These are phyloP conservation scores for Trichoderma guizhouense DNA, from an alignment of 2,329 filamentous ascomycete genomes.

Conservation along the genomic window DNA sequence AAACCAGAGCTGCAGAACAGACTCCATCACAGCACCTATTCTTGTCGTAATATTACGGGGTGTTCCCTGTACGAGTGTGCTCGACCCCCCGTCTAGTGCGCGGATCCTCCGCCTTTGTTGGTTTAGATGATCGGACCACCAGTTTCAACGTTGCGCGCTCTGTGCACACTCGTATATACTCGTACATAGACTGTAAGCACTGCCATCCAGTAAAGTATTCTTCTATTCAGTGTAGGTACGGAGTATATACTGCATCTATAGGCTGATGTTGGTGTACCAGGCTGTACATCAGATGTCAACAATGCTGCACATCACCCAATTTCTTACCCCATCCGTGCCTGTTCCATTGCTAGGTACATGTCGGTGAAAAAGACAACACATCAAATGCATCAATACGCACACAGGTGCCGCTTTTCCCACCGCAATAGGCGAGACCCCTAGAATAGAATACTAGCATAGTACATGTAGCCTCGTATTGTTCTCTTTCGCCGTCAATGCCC, in stretches of 20 bases:
- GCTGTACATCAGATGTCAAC: not conserved
- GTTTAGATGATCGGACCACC: not conserved
- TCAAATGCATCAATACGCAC: not conserved
- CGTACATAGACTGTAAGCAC: no score
- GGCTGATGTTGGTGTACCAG: not conserved
- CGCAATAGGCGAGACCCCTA: not conserved
- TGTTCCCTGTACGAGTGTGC: not conserved
- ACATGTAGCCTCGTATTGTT: not conserved
- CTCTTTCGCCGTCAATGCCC: not conserved
- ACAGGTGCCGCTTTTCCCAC: not conserved
- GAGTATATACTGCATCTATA: not conserved
- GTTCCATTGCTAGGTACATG: not conserved
- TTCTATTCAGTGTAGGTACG: not conserved
- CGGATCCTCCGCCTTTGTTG: slow-evolving; percentile 1
- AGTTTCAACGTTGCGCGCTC: not conserved
- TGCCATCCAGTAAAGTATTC: not conserved
- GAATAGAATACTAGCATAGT: not conserved
- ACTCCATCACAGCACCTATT: not conserved
- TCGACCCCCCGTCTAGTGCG: not conserved
- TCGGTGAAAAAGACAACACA: not conserved
- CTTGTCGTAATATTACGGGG: not conserved
- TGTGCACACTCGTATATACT: no score
- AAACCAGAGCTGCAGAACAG: not conserved
- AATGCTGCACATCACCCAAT: not conserved
- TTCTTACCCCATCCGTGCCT: not conserved